Base-by-base conservation (phyloP, 164 flowering plant species). In the Warburgia ugandensis region DNA sequence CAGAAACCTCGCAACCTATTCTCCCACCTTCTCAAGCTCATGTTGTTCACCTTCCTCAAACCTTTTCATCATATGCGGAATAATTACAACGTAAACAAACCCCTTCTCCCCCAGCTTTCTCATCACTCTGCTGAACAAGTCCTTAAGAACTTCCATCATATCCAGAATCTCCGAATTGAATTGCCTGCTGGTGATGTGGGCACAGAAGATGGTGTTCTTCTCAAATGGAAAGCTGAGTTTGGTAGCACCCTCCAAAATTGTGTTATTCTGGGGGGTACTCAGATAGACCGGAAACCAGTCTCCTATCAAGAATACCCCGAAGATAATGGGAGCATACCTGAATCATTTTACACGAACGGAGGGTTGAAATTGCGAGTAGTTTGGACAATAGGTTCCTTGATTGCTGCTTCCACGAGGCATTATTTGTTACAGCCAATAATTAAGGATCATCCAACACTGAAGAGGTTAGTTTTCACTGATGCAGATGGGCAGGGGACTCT, bases 71-170 rank as follows among this genome's bases (percentile, higher is more conserved):
- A n/a, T n/a, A n/a, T n/a, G n/a, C n/a, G n/a, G n/a, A n/a, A n/a
- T n/a, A n/a, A n/a, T n/a, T n/a, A n/a, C n/a, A n/a, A n/a, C n/a
- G n/a, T n/a, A n/a, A 2, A 76, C 68, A 48, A 48, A 73, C 8
- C n/a, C n/a, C n/a, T n/a, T n/a, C n/a, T n/a, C n/a, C n/a, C n/a
- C n/a, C n/a, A n/a, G n/a, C n/a, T 86, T 11, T 84, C 97, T n/a
- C 94, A 84, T 37, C 91, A 86, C 69, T 90, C 95, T 0, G 94
- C 97, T 0, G 76, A 86, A 2, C 91, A 86, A 61, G 95, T 90
- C 0, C 49, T 90, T 60, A 80, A 75, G 63, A 82, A 80, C 63
- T 86, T 90, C 66, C 68, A 72, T 38, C 95, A 86, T 68, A 76
- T 90, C 60, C 75, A 77, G 32, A 61, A 71, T 17, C 78, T 86